phyloP scores from a whole-genome alignment of 129 eudicot species.

The Logfia minima region DNA sequence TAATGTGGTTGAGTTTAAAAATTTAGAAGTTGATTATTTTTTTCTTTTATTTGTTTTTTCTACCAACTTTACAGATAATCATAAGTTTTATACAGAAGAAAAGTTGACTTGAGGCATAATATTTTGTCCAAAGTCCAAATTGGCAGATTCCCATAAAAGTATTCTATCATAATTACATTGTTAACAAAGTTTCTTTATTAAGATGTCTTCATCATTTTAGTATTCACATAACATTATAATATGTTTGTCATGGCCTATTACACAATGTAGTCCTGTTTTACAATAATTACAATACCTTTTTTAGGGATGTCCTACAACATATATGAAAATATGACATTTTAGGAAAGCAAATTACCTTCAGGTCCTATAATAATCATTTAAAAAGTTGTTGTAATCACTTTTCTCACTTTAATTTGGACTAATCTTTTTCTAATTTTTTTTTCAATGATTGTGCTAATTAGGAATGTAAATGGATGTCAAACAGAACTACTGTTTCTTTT shows the following conservation, averaged over 20 bases:
- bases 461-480: constrained; percentile 8
- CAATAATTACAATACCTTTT: constrained; percentile 15
- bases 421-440: constrained; percentile 4
- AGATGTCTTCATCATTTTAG: constrained; percentile 17
- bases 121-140: constrained; percentile 27
- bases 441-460: constrained; percentile 18
- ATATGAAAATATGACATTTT: constrained; percentile 18
- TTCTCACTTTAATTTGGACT: constrained; percentile 25
- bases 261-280: constrained; percentile 19
- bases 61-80: constrained; percentile 25
- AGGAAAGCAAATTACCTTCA: constrained; percentile 20
- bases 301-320: constrained; percentile 20
- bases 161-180: constrained; percentile 20
- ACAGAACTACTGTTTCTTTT: not conserved
- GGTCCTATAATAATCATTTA: constrained; percentile 26
- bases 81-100: constrained; percentile 3
- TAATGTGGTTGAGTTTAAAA: constrained; percentile 15
- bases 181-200: constrained; percentile 24
- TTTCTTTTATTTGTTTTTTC: constrained; percentile 1
- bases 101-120: constrained; percentile 15
- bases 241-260: constrained; percentile 16
- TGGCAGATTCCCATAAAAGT: not conserved
- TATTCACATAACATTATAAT: constrained; percentile 6
- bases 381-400: constrained; percentile 12
- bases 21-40: constrained; percentile 14